A percentile compares a stretch with the other conserved stretches of the same genome.
These are phyloP conservation scores for Plasmodium vivax DNA, from an alignment of 169 alveolate species.

Conservation along the genomic window DNA sequence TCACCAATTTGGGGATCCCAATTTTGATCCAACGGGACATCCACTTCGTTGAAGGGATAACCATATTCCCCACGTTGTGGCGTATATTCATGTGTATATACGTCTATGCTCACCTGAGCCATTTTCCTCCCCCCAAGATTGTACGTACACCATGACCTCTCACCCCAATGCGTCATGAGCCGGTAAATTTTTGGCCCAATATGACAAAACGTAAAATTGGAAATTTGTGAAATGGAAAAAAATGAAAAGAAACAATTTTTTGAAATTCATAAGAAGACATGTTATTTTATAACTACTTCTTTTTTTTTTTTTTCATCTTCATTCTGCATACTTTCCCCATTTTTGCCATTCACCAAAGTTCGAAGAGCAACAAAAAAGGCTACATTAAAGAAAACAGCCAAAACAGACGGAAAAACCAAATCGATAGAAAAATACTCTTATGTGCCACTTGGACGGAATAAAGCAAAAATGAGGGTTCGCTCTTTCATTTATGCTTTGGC, in stretches of 20 bases:
- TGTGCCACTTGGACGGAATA: neutral
- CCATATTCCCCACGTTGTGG: neutral
- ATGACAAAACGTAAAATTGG: neutral
- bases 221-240: neutral
- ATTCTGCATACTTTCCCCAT: neutral
- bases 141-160: neutral
- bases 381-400: conserved; percentile 1
- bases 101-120: neutral
- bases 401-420: neutral
- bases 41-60: neutral
- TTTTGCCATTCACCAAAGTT: neutral
- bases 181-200: neutral
- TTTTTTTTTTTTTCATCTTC: neutral
- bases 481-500: neutral
- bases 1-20: neutral
- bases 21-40: neutral
- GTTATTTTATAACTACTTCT: neutral
- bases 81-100: neutral
- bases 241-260: neutral
- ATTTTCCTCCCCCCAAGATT: neutral
- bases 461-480: conserved; percentile 27
- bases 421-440: neutral
- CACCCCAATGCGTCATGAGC: neutral
- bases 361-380: neutral
- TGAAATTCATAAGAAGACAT: conserved; percentile 1